Evolutionary conservation across 345 rosid species (phyloP), one percentile per base, ranked within the genome.

Genomic region (Gossypium australe): DNA sequence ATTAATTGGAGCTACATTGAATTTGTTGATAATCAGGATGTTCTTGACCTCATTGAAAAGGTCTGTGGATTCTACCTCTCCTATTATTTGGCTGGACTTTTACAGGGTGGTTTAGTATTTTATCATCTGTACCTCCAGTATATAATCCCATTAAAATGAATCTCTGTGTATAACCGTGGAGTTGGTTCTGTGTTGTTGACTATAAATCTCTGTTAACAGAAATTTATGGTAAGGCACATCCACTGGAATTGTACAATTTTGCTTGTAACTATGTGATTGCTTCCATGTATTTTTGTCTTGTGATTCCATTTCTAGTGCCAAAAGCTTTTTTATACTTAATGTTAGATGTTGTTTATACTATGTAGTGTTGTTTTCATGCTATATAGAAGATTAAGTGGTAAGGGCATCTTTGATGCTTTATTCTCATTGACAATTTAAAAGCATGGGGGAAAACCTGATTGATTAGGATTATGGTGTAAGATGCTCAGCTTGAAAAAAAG

Each of bases 1-100:
- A 95, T 95, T 84, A 78, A 91, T 80, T 95, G 99, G 99, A 95
- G 99, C 87, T 95, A 93, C 88, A 95, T 95, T 77, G 99, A 93
- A 2, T 95, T 95, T 78, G 92, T 93, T 43, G 99, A 95, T 82
- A 93, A 93, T 84, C 86, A 95, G 85, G 97, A 93, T 83, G 70
- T 95, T 81, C 81, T 95, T 81, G 98, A 95, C 78, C 99, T 95
- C 79, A 93, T 95, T 82, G 99, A 93, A 79, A 95, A 91, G 98
- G 99, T 95, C 22, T 79, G 79, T 82, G 67, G 76, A 61, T n/a
- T 73, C 69, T 68, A 43, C 48, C 65, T 62, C 65, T 83, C 75
- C 55, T 55, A 58, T 76, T 71, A 67, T 25, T 24, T 53, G 49
- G 67, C 66, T 68, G 44, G 59, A 27, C 65, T 69, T 13, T 72